Evolutionary conservation across 306 rosid genomes (phyloP), one percentile per base, ranked within the genome.

Genomic region (Quercus parvula): DNA sequence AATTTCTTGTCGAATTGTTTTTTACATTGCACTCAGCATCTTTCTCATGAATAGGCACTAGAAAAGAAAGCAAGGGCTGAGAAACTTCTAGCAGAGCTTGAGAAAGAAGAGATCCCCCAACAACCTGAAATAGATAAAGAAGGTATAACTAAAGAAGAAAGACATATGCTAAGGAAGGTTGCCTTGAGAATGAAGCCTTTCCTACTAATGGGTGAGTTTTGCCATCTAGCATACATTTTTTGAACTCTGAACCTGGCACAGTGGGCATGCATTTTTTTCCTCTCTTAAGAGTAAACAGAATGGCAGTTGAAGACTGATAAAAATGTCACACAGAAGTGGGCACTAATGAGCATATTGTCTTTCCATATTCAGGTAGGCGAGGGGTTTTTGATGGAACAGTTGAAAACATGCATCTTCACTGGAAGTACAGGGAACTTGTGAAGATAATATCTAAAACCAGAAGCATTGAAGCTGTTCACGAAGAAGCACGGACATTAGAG

Each of bases 401-500:
- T 33, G 97, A 94, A 88, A 94, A 94, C 87, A 91, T 94, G 99
- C 97, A 94, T 81, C 99, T 94, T 75, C 99, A 94, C 84, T 94
- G 97, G 99, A 94, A 94, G 83, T 94, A 94, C 78, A 92, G 97
- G 85, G 99, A 94, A 82, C 97, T 94, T 10, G 92, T 92, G 81
- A 94, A 94, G 91, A 84, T 94, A 79, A 83, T 94, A 59, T 83
- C 88, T 80, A 85, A 81, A 49, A 86, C 76, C 67, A 78, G 78
- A 78, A 91, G 73, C 86, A 73, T 77, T 74, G 86, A 84, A 81
- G 75, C 72, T 82, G 95, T 82, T 73, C 86, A 86, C 58, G 87
- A 87, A 83, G 84, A 85, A 70, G 99, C 97, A 71, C 87, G 41
- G 71, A 91, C 88, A 81, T 87, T 94, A 81, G 99, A 92, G 88